Conservation (phyloP, 768 basidiomycete genomes). For the Daedalea quercina region DNA sequence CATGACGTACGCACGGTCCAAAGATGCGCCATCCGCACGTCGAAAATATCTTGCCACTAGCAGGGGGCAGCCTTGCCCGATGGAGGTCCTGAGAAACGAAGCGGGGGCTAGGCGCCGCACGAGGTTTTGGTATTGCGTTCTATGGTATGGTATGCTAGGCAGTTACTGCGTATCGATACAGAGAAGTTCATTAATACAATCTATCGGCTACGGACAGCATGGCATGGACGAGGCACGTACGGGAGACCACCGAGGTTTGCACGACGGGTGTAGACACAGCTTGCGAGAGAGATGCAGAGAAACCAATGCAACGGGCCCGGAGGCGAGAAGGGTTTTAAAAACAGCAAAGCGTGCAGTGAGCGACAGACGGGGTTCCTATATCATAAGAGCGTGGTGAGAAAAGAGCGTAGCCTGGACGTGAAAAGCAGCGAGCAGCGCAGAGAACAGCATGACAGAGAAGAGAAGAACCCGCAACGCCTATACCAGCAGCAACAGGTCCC, state of each 20-base stretch:
- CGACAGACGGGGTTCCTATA: background rate
- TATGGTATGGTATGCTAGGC: background rate
- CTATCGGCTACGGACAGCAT: background rate
- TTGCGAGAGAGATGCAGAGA: background rate
- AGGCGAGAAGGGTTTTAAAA: background rate
- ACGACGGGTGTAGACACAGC: background rate
- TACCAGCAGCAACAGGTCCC: conserved; percentile 51
- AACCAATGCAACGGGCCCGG: background rate
- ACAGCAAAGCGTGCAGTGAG: background rate
- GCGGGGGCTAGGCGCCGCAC: background rate
- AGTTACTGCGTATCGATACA: background rate
- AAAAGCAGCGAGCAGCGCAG: background rate
- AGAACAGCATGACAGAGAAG: background rate
- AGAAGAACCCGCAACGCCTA: conserved; percentile 21
- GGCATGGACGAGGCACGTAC: conserved; percentile 1
- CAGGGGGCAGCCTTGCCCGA: background rate
- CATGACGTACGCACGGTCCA: background rate
- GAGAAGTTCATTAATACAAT: background rate
- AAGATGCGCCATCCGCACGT: background rate
- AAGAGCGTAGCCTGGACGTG: background rate
- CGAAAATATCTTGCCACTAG: background rate
- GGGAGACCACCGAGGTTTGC: background rate
- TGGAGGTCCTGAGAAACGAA: background rate
- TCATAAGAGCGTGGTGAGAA: background rate
- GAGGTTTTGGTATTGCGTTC: background rate